These are phyloP conservation scores for Geosiphon pyriformis DNA, from an alignment of 192 early-diverging fungal species.

Conservation along the genomic window DNA sequence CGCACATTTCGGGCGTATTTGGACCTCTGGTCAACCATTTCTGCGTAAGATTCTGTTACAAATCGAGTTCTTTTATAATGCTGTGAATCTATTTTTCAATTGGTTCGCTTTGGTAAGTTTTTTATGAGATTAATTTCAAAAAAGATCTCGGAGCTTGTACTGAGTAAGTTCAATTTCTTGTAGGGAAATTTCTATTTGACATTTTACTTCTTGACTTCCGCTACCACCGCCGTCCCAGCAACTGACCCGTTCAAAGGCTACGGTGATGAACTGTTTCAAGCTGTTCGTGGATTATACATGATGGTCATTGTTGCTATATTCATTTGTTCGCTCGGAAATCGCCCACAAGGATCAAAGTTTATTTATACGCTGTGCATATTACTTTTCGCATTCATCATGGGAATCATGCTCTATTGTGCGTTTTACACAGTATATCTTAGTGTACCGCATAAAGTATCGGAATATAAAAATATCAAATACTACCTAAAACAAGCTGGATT, in stretches of 20 bases:
- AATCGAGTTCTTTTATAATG: constrained; percentile 77
- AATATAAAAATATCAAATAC: constrained; percentile 30
- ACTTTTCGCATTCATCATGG: constrained; percentile 79
- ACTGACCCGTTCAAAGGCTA: constrained; percentile 51
- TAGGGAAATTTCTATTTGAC: constrained; percentile 76
- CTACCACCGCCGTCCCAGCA: constrained; percentile 40
- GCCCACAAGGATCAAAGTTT: constrained; percentile 79
- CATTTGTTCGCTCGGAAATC: constrained; percentile 85
- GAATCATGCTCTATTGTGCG: constrained; percentile 73
- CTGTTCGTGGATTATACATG: constrained; percentile 71
- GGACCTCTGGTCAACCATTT: constrained; percentile 64
- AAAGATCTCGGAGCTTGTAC: too few species aligned
- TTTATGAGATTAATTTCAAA: too few species aligned
- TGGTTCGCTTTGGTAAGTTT: constrained; percentile 77
- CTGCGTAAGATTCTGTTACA: constrained; percentile 68
- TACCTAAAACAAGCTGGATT: constrained; percentile 40
- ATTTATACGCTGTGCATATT: constrained; percentile 66
- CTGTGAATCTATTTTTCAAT: constrained; percentile 75
- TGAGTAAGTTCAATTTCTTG: constrained; percentile 1
- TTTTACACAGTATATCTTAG: constrained; percentile 55
- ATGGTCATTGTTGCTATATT: constrained; percentile 74
- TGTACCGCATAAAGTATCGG: constrained; percentile 33
- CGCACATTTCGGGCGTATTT: constrained; percentile 69
- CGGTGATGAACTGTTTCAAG: constrained; percentile 56
- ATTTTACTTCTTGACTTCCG: constrained; percentile 65